Conservation (phyloP, 2,329 filamentous ascomycete species). For the Colletotrichum trifolii region DNA sequence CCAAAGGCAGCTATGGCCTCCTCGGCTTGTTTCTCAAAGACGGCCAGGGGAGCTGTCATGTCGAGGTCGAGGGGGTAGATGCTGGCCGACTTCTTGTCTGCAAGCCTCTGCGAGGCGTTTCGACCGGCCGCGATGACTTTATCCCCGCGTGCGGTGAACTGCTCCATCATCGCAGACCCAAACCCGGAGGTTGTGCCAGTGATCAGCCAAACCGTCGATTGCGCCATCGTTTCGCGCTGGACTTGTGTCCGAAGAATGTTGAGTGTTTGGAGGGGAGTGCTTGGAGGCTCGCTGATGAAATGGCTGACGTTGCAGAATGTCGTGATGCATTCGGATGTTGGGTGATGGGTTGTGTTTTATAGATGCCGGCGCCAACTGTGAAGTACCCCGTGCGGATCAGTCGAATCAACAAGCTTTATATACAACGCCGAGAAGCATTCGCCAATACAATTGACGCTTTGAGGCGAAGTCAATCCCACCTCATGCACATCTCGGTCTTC, state of each 20-base stretch:
- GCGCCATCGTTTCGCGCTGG: slow-evolving; percentile 38
- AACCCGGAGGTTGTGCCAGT: slow-evolving; percentile 47
- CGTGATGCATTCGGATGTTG: background rate
- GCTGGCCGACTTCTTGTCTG: slow-evolving; percentile 44
- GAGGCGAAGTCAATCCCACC: too few species aligned
- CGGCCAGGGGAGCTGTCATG: slow-evolving; percentile 38
- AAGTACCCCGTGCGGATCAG: too few species aligned
- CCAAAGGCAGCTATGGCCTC: slow-evolving; percentile 54
- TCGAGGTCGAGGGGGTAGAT: slow-evolving; percentile 53
- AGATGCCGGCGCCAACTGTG: too few species aligned
- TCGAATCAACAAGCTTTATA: too few species aligned
- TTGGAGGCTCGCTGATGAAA: too few species aligned
- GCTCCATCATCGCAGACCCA: slow-evolving; percentile 46
- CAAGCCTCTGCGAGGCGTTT: slow-evolving; percentile 57
- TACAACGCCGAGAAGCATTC: too few species aligned
- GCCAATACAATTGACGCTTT: too few species aligned
- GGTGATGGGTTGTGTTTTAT: too few species aligned
- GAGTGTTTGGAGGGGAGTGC: background rate
- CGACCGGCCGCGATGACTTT: slow-evolving; percentile 61
- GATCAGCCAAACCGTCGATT: slow-evolving; percentile 47
- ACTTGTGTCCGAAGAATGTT: background rate
- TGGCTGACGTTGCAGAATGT: background rate
- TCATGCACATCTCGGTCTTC: too few species aligned
- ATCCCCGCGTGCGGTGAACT: slow-evolving; percentile 54
- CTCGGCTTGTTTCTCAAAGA: slow-evolving; percentile 51